Percentiles rank a stretch among this genome's conserved stretches.
Evolutionary conservation across 768 basidiomycete species (phyloP).

Genomic region (Galerina marginata): DNA sequence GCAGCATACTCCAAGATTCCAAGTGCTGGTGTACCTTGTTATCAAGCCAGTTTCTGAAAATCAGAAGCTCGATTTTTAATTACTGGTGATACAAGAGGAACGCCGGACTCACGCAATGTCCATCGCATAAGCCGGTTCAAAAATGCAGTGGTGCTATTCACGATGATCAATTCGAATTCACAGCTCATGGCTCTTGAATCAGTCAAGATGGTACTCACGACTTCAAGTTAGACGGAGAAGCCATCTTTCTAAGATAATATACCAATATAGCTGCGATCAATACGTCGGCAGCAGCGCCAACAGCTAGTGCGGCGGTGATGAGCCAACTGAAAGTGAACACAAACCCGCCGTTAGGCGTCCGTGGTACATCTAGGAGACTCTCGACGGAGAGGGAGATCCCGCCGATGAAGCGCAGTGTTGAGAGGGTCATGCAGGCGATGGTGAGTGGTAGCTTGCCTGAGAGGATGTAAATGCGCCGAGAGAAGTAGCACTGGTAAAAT

Average conservation of each 20-base stretch:
- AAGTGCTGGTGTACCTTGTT: slow-evolving; percentile 16
- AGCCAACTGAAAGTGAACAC: slow-evolving; percentile 19
- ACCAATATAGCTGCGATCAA: slow-evolving; percentile 21
- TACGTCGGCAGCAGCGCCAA: slow-evolving; percentile 18
- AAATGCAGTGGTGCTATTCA: slow-evolving; percentile 15
- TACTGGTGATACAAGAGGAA: background rate
- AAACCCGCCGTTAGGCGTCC: slow-evolving; percentile 16
- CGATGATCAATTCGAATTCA: background rate
- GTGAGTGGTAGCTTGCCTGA: slow-evolving; percentile 7
- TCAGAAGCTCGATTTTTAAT: background rate
- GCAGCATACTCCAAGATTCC: background rate
- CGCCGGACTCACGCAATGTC: slow-evolving; percentile 15
- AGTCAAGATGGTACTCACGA: slow-evolving; percentile 4
- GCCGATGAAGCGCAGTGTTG: slow-evolving; percentile 12
- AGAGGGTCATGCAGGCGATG: slow-evolving; percentile 5
- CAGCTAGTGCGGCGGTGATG: slow-evolving; percentile 15
- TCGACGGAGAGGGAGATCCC: slow-evolving; percentile 17
- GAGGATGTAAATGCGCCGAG: slow-evolving; percentile 17
- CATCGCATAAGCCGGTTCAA: slow-evolving; percentile 22
- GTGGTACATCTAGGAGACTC: slow-evolving; percentile 17
- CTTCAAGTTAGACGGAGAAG: slow-evolving; percentile 15
- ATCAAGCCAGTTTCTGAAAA: slow-evolving; percentile 21
- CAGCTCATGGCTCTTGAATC: background rate
- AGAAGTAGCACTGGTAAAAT: slow-evolving; percentile 17
- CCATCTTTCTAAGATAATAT: slow-evolving; percentile 16